Conservation (phyloP, 2,329 filamentous ascomycete species). For the Botrytis medusae region DNA sequence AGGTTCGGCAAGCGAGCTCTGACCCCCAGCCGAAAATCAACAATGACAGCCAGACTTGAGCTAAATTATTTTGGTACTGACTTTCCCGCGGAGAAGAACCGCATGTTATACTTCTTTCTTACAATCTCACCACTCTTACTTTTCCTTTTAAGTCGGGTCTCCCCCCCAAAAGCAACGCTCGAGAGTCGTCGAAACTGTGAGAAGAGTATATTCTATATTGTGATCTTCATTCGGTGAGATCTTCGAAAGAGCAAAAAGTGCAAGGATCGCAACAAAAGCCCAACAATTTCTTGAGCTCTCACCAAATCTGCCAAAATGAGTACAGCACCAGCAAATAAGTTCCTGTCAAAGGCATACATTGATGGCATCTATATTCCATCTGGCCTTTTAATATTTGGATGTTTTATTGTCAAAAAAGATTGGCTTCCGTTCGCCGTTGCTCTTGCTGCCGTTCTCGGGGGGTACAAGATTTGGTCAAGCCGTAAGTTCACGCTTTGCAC, state of each 20-base stretch:
- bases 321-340: conserved; percentile 24
- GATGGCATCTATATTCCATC: conserved; percentile 83
- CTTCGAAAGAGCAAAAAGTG: neutral
- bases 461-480: conserved; percentile 68
- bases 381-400: conserved; percentile 74
- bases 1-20: conserved; percentile 14
- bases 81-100: neutral
- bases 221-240: neutral
- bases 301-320: conserved; percentile 23
- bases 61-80: neutral
- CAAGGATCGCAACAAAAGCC: conserved; percentile 11
- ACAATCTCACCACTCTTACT: neutral
- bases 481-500: conserved; percentile 53
- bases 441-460: conserved; percentile 64
- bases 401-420: conserved; percentile 74
- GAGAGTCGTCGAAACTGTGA: neutral
- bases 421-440: conserved; percentile 70
- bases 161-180: neutral
- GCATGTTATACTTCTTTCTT: neutral
- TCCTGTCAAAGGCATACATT: conserved; percentile 60
- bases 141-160: neutral
- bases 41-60: neutral
- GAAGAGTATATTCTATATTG: neutral
- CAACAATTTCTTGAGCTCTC: conserved; percentile 27
- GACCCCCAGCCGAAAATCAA: conserved; percentile 20